Evolutionary conservation across 1,139 yeast genomes (phyloP), one percentile per base, ranked within the genome.

Genomic region (Pichia sp.): DNA sequence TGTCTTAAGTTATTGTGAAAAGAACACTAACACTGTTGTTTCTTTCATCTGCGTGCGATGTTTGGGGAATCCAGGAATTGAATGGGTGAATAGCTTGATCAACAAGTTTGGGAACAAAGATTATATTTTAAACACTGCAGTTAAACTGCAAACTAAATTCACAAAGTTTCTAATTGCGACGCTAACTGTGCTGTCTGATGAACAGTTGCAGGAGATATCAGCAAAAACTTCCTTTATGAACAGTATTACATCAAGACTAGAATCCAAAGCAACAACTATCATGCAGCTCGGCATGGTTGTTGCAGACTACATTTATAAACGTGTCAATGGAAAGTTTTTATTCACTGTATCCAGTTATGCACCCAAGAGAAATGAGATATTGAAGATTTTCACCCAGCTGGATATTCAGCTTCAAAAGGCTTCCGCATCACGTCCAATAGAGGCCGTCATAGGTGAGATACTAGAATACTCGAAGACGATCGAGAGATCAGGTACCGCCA

Each of bases 251-350:
- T 58, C 61, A 46, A 59, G 69, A 34, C 55, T 70, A 33, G 70
- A 69, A 20, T 65, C 72, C 0, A 62, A 60, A 31, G 49, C 60
- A 4, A 47, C 54, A 1, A 60, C 31, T 20, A 27, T 58, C 0
- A 55, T 71, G 20, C 59, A 63, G 17, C 57, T 67, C 14, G 72
- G 70, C 0, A 69, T 69, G 71, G 30, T 59, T 16, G 47, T 69
- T 6, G 71, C 68, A 1, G 71, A 68, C 53, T 49, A 55, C 6
- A 55, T 67, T 5, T 60, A 65, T 48, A 55, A 55, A 9, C 48
- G 52, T n/a, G 49, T 60, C 1, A 45, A 57, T 24, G 61, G 57
- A 1, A 64, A 65, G 40, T 54, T 57, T 1, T 60, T 69, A 60
- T 68, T 67, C 55, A 55, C 60, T 20, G 63, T 66, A 2, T 46